Base-by-base conservation (phyloP, 352 stramenopile genomes). In the Phytophthora pini region DNA sequence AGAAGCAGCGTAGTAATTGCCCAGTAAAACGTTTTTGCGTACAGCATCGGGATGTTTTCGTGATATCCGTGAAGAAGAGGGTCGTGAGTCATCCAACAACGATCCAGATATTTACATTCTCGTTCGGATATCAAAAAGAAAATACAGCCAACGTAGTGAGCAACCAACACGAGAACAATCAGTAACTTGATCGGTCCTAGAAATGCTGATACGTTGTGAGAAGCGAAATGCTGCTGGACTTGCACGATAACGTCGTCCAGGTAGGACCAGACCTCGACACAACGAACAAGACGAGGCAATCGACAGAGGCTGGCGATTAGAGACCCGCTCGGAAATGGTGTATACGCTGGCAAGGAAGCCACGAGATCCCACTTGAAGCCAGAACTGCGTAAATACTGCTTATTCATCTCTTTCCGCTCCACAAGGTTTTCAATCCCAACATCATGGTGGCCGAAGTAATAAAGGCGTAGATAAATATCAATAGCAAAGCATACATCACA, bases 1-100 rank as follows among this genome's bases (percentile, higher is more conserved):
- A 90, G 69, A 1, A 85, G 81, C 4, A 93, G 50, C 31, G 82
- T 92, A 4, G 81, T 90, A 17, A 90, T 69, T 1, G 82, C 79
- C 84, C 84, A 92, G 53, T 93, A 93, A 40, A 88, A 90, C 2
- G 72, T 70, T 15, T 84, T 84, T 3, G 89, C 63, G 39, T 93
- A 93, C n/a, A 89, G 40, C 5, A 85, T 76, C 5, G 39, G 29
- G 0, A 77, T 48, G 4, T 65, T 86, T 12, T 74, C 57, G 39
- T 89, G 75, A 45, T 89, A 79, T 20, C 87, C 55, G 7, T 89
- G 66, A 7, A 93, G 70, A 24, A 93, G 57, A 32, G 83, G 75
- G 46, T 93, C 84, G 27, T 89, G 60, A 17, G 77, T 61, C 12
- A 90, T 77, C 84, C 84, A 93, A 29, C 71, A 82, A 24, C 79